Percentiles rank a stretch among this genome's conserved stretches.
These are phyloP conservation scores for Eleusine indica DNA, from an alignment of 176 grass and related monocot genomes.

Conservation along the genomic window DNA sequence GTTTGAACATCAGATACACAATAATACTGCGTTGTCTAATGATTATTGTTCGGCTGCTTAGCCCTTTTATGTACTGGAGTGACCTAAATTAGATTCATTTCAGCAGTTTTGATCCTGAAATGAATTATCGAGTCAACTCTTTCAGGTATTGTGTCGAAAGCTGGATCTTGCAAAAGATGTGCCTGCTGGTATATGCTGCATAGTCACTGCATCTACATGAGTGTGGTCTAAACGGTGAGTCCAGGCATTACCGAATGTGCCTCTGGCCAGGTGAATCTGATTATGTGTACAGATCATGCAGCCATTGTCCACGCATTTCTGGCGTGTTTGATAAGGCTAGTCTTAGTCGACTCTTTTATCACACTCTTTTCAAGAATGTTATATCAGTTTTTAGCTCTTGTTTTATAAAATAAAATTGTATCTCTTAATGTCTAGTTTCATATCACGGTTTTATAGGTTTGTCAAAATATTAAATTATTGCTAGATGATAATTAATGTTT, in stretches of 20 bases:
- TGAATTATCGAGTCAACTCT: background rate
- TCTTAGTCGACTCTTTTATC: too few relatives aligned
- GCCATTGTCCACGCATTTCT: background rate
- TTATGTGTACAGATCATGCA: background rate
- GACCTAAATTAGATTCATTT: background rate
- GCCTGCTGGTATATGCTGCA: background rate
- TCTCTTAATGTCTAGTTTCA: too few relatives aligned
- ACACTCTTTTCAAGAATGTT: too few relatives aligned
- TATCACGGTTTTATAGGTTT: too few relatives aligned
- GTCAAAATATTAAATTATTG: too few relatives aligned
- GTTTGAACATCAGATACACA: background rate
- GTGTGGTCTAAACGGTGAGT: background rate
- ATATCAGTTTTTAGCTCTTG: too few relatives aligned
- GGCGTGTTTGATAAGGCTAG: background rate
- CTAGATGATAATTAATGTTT: too few relatives aligned
- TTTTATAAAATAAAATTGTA: too few relatives aligned
- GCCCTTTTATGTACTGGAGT: background rate
- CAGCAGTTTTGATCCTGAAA: background rate
- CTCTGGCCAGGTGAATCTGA: background rate
- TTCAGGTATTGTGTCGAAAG: background rate
- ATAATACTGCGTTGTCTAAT: background rate
- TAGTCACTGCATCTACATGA: background rate
- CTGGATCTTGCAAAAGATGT: background rate
- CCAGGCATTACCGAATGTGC: background rate
- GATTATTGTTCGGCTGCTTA: background rate